Percentiles rank a stretch among this genome's conserved stretches.
These are phyloP conservation scores for Arabidopsis thaliana DNA, from an alignment of 345 rosid species.

Conservation along the genomic window TAIR10.1 NC_003071.7:14004501-14005000, in stretches of 20 bases:
- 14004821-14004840: conserved; percentile 28
- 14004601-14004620: conserved; percentile 89
- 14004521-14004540: conserved; percentile 88
- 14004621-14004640: conserved; percentile 99
- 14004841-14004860: conserved; percentile 9
- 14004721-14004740: background rate
- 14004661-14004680: conserved; percentile 67
- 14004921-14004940: background rate
- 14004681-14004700: background rate
- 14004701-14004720: background rate
- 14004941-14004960: conserved; percentile 20
- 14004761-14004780: conserved; percentile 14
- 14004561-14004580: conserved; percentile 62
- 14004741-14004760: background rate
- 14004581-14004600: conserved; percentile 72
- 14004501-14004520: conserved; percentile 97
- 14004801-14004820: conserved; percentile 14
- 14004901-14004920: background rate
- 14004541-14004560: conserved; percentile 78
- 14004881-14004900: conserved; percentile 17
- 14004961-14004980: conserved; percentile 41
- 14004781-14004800: conserved; percentile 8
- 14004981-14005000: conserved; percentile 31
- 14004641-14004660: conserved; percentile 80
- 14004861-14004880: conserved; percentile 32